Base-by-base conservation (phyloP, 169 alveolate species). In the Miamiensis avidus region DNA sequence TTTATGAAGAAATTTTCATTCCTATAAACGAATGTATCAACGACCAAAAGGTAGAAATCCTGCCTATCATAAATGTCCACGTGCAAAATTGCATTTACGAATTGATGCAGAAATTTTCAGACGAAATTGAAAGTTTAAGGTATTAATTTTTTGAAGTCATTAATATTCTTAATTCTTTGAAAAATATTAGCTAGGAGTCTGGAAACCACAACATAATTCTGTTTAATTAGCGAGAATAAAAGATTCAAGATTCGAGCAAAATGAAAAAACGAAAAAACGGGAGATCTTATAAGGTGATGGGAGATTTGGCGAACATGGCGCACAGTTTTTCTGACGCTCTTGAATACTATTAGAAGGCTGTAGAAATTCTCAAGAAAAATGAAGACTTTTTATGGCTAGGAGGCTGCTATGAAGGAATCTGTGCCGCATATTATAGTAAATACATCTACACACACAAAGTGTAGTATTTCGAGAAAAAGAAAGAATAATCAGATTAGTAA, bases 301-400 rank as follows among this genome's bases (percentile, higher is more conserved):
- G 84, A 0, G 84, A 79, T 25, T 49, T 34, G n/a, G 34, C 76
- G 15, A 11, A 34, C 20, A 34, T 49, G 84, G 0, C 64, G 4
- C 20, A 49, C n/a, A 29, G 65, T 1, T 49, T 29, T 79, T 69
- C 34, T 11, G 84, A 79, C 64, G 77, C 84, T 1, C 25, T 79
- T 0, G 25, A 25, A n/a, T 79, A 49, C 29, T 79, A 29, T 65
- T n/a, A 65, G 15, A 74, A 79, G 1, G 29, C 75, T 79, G 0
- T 49, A 0, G 65, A 79, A 33, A 29, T 49, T 26, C n/a, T 49
- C 6, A 79, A 79, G 25, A 79, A 79, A 64, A 65, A 15, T 29
- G 84, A 79, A n/a, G 84, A 79, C n/a, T 65, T 25, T 29, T 79
- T 79, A 30, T 79, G 84, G 84, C 34, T 79, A 29, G 84, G 76